Conservation (phyloP, 768 basidiomycete genomes). For the Leccinellum albellum region DNA sequence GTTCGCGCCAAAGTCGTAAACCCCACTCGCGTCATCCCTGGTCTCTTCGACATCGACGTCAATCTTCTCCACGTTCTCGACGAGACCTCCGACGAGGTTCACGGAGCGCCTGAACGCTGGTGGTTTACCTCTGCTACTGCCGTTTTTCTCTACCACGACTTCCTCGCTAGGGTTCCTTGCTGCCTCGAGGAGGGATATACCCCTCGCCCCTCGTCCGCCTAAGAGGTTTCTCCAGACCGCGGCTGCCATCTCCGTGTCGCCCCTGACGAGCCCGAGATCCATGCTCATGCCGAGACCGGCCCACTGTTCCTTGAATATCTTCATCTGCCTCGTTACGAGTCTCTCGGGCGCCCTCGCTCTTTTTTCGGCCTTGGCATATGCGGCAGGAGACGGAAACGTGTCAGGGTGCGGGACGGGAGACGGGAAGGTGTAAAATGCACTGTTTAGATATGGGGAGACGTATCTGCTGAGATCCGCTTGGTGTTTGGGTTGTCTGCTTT, state of each 20-base stretch:
- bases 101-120: constrained; percentile 54
- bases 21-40: constrained; percentile 65
- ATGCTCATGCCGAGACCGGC: constrained; percentile 74
- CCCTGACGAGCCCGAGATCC: constrained; percentile 70
- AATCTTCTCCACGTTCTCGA: constrained; percentile 56
- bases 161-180: constrained; percentile 2
- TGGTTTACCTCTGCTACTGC: neutral
- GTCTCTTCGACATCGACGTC: constrained; percentile 56
- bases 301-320: constrained; percentile 90
- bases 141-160: neutral
- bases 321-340: constrained; percentile 83
- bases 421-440: constrained; percentile 26
- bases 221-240: constrained; percentile 92
- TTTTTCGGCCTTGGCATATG: constrained; percentile 28
- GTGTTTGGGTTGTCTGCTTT: constrained; percentile 14
- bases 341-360: constrained; percentile 63
- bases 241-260: constrained; percentile 80
- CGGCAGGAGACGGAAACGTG: constrained; percentile 26
- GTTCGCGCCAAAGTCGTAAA: constrained; percentile 60
- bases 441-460: constrained; percentile 21
- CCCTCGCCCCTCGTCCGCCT: constrained; percentile 76
- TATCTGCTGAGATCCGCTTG: constrained; percentile 21
- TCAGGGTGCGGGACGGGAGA: constrained; percentile 23
- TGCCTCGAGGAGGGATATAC: constrained; percentile 43
- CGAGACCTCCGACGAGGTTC: constrained; percentile 66